Percentiles rank a stretch among this genome's conserved stretches.
Conservation (phyloP, 2,329 filamentous ascomycete species). For the Verticillium nubilum region DNA sequence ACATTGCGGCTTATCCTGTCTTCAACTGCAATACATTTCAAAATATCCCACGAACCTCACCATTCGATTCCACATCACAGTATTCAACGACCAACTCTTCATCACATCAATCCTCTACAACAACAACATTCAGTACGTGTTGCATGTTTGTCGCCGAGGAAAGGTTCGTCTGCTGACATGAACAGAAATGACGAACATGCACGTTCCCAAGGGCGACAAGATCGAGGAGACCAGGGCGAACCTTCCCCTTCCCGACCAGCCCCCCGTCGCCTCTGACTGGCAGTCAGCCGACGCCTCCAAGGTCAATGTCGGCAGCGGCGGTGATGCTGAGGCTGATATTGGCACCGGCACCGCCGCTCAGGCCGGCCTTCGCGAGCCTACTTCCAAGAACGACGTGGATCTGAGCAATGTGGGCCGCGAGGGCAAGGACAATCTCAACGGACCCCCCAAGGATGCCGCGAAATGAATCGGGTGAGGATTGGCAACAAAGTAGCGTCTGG, state of each 20-base stretch:
- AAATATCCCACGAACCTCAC: too few relatives aligned
- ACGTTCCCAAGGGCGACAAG: conserved; percentile 53
- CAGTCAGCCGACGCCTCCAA: conserved; percentile 64
- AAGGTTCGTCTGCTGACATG: not conserved
- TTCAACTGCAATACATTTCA: too few relatives aligned
- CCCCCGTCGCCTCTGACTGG: conserved; percentile 71
- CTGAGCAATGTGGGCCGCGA: conserved; percentile 59
- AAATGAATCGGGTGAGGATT: not conserved
- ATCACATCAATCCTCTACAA: too few relatives aligned
- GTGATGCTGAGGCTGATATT: conserved; percentile 42
- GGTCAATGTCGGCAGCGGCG: conserved; percentile 64
- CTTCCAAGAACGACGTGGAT: conserved; percentile 47
- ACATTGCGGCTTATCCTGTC: too few relatives aligned
- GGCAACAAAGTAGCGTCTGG: not conserved
- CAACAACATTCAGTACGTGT: not conserved
- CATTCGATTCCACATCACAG: too few relatives aligned
- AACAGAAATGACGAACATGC: conserved; percentile 24
- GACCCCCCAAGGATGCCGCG: conserved; percentile 56
- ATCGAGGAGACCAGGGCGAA: conserved; percentile 66
- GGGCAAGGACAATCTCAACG: conserved; percentile 51
- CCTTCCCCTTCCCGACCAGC: conserved; percentile 74
- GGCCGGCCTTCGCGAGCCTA: conserved; percentile 52
- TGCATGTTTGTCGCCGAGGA: too few relatives aligned
- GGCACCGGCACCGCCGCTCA: conserved; percentile 43
- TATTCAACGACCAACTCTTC: too few relatives aligned